Percentiles rank a stretch among this genome's conserved stretches.
Conservation (phyloP, 768 basidiomycete species). For the Lactarius quietus region DNA sequence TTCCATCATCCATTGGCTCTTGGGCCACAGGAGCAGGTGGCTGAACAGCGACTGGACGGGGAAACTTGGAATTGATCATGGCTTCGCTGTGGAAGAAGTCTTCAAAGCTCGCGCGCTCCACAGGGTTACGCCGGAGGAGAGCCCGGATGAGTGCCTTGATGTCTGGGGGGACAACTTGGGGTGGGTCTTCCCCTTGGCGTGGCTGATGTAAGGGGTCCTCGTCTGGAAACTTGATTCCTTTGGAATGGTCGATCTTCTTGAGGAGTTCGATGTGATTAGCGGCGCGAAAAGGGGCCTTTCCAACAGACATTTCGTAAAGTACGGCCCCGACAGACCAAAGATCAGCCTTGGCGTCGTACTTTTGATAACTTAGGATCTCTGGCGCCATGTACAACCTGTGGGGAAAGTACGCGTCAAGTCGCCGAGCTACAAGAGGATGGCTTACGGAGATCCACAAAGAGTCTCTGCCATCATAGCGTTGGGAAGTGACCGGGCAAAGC, state of each 20-base stretch:
- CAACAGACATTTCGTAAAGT: constrained; percentile 91
- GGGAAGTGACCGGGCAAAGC: constrained; percentile 90
- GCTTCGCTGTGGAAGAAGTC: constrained; percentile 87
- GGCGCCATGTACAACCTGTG: constrained; percentile 96
- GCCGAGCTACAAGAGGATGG: constrained; percentile 20
- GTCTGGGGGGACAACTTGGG: constrained; percentile 66
- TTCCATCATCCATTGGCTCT: constrained; percentile 29
- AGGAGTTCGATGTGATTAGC: constrained; percentile 94
- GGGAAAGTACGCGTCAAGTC: background rate
- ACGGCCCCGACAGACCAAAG: constrained; percentile 99
- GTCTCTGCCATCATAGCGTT: constrained; percentile 96
- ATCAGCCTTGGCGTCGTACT: constrained; percentile 97
- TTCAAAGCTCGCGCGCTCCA: constrained; percentile 82
- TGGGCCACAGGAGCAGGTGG: constrained; percentile 32
- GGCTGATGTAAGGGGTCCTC: constrained; percentile 61
- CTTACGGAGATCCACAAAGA: constrained; percentile 93
- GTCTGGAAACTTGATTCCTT: constrained; percentile 91
- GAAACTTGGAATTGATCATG: constrained; percentile 73
- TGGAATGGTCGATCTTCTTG: constrained; percentile 88
- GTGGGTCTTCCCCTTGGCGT: constrained; percentile 44
- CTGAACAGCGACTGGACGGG: constrained; percentile 42
- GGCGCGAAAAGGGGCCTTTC: constrained; percentile 91
- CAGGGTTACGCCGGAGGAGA: constrained; percentile 81
- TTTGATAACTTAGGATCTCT: constrained; percentile 94
- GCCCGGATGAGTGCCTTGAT: constrained; percentile 83